Percentiles rank a stretch among this genome's conserved stretches.
phyloP scores from a whole-genome alignment of 2,329 filamentous ascomycete species.

The Neonectria ditissima region DNA sequence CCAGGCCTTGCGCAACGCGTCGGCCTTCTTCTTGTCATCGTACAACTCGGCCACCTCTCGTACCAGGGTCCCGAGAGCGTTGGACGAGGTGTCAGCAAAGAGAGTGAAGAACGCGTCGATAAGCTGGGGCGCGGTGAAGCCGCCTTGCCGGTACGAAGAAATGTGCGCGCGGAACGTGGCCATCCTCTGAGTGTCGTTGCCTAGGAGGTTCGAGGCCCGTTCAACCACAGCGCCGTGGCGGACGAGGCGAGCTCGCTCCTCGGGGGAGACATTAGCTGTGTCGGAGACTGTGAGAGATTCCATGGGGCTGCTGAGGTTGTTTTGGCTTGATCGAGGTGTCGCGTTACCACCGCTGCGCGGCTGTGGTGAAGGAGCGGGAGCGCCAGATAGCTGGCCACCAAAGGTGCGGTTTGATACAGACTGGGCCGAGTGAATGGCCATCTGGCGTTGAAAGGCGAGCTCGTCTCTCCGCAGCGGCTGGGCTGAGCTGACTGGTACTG shows the following conservation, averaged over 20 bases:
- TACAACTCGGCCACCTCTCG: constrained; percentile 94
- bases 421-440: constrained; percentile 90
- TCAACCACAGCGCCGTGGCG: constrained; percentile 89
- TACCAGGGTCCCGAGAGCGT: constrained; percentile 87
- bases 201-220: constrained; percentile 83
- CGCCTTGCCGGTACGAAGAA: constrained; percentile 78
- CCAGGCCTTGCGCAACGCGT: constrained; percentile 84
- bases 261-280: constrained; percentile 69
- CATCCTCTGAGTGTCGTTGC: constrained; percentile 81
- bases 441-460: constrained; percentile 89
- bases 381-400: constrained; percentile 79
- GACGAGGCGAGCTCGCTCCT: constrained; percentile 83
- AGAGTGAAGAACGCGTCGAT: constrained; percentile 90
- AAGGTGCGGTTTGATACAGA: constrained; percentile 84
- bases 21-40: constrained; percentile 81
- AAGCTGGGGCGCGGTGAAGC: constrained; percentile 78
- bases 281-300: constrained; percentile 65
- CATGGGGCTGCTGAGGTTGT: constrained; percentile 52
- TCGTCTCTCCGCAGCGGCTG: constrained; percentile 88
- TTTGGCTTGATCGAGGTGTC: constrained; percentile 40
- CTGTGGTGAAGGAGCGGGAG: constrained; percentile 42
- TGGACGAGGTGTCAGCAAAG: constrained; percentile 81
- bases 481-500: constrained; percentile 79
- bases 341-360: constrained; percentile 31
- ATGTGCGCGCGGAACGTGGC: constrained; percentile 82